phyloP scores from a whole-genome alignment of 306 rosid species.

The Alnus rubra region DNA sequence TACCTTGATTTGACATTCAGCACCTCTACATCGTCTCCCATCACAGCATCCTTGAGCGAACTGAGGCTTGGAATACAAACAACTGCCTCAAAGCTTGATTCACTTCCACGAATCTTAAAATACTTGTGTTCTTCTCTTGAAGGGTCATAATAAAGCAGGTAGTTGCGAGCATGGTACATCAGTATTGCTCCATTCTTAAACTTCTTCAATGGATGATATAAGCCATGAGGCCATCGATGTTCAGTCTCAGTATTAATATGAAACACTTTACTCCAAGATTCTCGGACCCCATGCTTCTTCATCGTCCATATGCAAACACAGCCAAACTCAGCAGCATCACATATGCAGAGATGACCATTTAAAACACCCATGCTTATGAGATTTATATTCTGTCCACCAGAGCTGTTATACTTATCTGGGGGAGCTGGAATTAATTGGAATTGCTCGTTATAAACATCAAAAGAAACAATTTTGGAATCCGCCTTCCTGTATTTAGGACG shows the following conservation, averaged over 20 bases:
- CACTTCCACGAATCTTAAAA: not conserved
- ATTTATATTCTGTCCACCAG: not conserved
- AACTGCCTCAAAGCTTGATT: not conserved
- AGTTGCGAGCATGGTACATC: not conserved
- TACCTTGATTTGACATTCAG: conserved; percentile 1
- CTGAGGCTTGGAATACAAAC: conserved; percentile 6
- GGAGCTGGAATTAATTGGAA: conserved; percentile 21
- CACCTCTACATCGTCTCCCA: conserved; percentile 3
- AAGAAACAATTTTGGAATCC: too few relatives aligned
- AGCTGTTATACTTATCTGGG: not conserved
- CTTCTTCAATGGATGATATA: too few relatives aligned
- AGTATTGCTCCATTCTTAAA: too few relatives aligned
- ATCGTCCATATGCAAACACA: not conserved
- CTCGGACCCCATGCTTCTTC: too few relatives aligned
- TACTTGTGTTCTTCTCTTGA: not conserved
- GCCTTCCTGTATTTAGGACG: not conserved
- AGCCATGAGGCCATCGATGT: too few relatives aligned
- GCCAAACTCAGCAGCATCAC: not conserved
- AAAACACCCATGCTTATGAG: conserved; percentile 4
- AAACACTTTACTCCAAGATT: too few relatives aligned
- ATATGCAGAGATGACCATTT: not conserved
- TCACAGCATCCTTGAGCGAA: not conserved
- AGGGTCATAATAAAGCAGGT: not conserved
- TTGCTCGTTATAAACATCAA: not conserved
- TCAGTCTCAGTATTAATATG: too few relatives aligned